Evolutionary conservation across 176 grass and related monocot species (phyloP), one percentile per base, ranked within the genome.

Genomic region (Zea luxurians): DNA sequence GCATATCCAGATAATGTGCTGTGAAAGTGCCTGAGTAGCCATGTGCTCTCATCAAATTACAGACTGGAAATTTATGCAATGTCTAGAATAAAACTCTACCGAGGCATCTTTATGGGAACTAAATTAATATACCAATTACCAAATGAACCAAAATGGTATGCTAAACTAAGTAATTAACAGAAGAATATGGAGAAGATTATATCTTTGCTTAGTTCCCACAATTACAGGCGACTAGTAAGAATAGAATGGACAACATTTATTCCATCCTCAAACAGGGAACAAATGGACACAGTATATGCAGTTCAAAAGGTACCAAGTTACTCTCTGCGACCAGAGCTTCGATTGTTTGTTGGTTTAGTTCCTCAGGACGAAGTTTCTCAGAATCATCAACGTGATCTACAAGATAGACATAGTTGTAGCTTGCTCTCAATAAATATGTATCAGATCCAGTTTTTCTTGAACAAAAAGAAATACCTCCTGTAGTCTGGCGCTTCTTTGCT

Each of bases 271-370:
- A 53, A 74, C 61, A 79, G 13, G 53, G 53, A 88, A 10, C 27
- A 62, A 77, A 84, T 63, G 7, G 78, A 27, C 9, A 60, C 3
- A 40, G 4, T 45, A 68, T 42, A 68, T 61, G 50, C 34, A 79
- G 62, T 71, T 83, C 13, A 82, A 79, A 16, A 93, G 76, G 58
- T 98, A 98, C 96, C 96, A 98, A 87, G 82, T 98, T 94, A 86
- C 64, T 98, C 88, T 98, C 96, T 45, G 90, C 92, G 49, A 98
- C 92, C 82, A 98, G 85, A 87, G 92, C 96, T 85, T 98, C 96
- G 73, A 98, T 95, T 47, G 91, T 98, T 92, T 98, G 96, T 71
- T 98, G 96, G 72, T 98, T 98, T 60, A 98, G 86, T 89, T 98
- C 95, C 88, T 98, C 95, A 11, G 95, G 95, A 76, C 89, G 88